phyloP scores from a whole-genome alignment of 352 stramenopile species.

The Globisporangium yorkense region DNA sequence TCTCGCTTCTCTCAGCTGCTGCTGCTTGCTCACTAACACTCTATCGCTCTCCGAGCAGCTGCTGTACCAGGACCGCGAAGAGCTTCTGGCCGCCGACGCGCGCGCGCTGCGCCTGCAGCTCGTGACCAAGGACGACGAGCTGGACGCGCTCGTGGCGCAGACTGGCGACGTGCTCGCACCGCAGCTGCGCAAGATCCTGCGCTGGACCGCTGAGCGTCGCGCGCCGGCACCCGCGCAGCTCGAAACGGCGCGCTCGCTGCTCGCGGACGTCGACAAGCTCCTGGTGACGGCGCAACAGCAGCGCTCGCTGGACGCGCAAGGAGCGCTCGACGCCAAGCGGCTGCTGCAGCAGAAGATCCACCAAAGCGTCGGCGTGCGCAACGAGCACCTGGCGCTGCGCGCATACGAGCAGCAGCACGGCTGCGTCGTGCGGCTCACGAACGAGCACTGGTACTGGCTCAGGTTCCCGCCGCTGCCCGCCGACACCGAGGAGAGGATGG shows the following conservation, averaged over 20 bases:
- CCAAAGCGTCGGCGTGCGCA: conserved; percentile 57
- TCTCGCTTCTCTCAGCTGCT: conserved; percentile 19
- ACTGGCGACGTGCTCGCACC: conserved; percentile 27
- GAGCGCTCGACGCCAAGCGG: conserved; percentile 33
- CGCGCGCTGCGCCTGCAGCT: conserved; percentile 33
- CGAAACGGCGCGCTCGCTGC: conserved; percentile 23
- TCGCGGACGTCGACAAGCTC: conserved; percentile 33
- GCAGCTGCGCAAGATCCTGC: conserved; percentile 41
- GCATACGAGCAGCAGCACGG: conserved; percentile 60
- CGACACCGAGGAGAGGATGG: background rate
- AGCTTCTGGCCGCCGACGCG: conserved; percentile 45
- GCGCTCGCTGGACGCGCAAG: conserved; percentile 29
- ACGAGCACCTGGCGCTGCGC: conserved; percentile 58
- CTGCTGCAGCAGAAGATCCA: conserved; percentile 54
- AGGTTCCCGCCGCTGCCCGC: conserved; percentile 29
- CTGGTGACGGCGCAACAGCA: conserved; percentile 34
- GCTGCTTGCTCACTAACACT: no score
- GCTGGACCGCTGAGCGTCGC: conserved; percentile 34
- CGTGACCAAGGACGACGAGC: conserved; percentile 52
- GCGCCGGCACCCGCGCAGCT: conserved; percentile 20
- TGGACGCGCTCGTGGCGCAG: conserved; percentile 44
- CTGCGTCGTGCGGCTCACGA: conserved; percentile 48
- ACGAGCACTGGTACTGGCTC: conserved; percentile 64
- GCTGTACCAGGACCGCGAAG: conserved; percentile 60
- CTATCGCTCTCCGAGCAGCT: background rate